phyloP scores from a whole-genome alignment of 352 stramenopile genomes.

The Discostella stelligera region DNA sequence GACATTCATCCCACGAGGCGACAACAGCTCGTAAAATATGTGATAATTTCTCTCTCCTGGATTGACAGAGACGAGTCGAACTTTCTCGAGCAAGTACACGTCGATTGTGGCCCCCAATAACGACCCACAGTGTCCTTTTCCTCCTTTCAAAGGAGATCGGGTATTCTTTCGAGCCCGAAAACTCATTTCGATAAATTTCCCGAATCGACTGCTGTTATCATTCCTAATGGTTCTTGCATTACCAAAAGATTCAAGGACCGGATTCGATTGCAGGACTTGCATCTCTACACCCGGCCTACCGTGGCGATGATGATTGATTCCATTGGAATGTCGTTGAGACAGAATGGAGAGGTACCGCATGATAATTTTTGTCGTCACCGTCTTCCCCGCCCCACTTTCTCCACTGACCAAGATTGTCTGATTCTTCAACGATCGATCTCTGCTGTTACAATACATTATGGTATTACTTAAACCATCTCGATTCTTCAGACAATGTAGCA shows the following conservation, averaged over 20 bases:
- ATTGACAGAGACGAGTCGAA: constrained; percentile 90
- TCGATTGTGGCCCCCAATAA: constrained; percentile 82
- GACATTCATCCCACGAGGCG: constrained; percentile 78
- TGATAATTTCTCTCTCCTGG: constrained; percentile 94
- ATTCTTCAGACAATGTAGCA: constrained; percentile 56
- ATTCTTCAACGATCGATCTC: constrained; percentile 58
- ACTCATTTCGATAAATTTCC: constrained; percentile 97
- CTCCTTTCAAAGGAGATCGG: constrained; percentile 66
- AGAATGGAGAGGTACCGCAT: constrained; percentile 91
- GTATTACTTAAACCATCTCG: constrained; percentile 7
- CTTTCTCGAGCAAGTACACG: constrained; percentile 92
- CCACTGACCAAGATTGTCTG: constrained; percentile 90
- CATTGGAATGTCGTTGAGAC: constrained; percentile 42
- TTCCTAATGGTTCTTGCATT: constrained; percentile 94
- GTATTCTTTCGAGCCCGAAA: constrained; percentile 87
- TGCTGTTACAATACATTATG: neutral
- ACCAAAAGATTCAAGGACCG: constrained; percentile 91
- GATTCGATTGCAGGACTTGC: constrained; percentile 93
- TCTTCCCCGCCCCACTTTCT: constrained; percentile 92
- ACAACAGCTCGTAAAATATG: constrained; percentile 93
- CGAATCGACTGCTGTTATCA: constrained; percentile 95
- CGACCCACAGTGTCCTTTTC: constrained; percentile 38
- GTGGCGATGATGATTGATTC: neutral
- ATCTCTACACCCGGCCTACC: constrained; percentile 79
- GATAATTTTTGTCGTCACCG: constrained; percentile 94